phyloP scores from a whole-genome alignment of 2,329 filamentous ascomycete species.

The Coniella lustricola region DNA sequence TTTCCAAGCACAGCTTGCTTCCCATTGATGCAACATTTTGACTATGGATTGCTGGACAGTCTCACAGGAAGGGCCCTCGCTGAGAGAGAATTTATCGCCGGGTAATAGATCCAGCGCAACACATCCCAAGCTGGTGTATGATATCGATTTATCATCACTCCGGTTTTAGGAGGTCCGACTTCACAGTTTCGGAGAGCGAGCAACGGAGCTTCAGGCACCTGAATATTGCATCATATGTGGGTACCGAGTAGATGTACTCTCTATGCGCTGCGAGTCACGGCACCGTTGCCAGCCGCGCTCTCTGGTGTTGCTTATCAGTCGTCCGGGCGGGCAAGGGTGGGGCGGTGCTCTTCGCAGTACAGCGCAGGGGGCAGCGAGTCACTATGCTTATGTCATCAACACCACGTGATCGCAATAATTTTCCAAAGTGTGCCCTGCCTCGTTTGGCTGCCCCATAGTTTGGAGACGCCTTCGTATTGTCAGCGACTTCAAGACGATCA shows the following conservation, averaged over 20 bases:
- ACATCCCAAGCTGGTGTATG: not conserved
- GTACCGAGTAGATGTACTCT: not conserved
- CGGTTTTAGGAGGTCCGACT: conserved; percentile 10
- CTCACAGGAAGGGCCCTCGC: too few species aligned
- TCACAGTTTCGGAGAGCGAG: conserved; percentile 14
- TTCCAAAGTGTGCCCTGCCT: conserved; percentile 1
- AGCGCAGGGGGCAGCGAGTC: conserved; percentile 1
- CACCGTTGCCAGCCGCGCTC: conserved; percentile 5
- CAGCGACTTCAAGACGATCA: conserved; percentile 14
- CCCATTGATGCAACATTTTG: too few species aligned
- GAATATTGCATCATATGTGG: conserved; percentile 15
- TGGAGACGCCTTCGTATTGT: conserved; percentile 1
- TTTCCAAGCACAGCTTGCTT: too few species aligned
- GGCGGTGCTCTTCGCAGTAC: too few species aligned
- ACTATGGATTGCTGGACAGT: too few species aligned
- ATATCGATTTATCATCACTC: conserved; percentile 3
- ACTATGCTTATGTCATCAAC: not conserved
- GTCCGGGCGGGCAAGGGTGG: too few species aligned
- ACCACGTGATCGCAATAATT: conserved; percentile 6
- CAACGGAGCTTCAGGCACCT: not conserved
- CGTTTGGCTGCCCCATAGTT: conserved; percentile 1
- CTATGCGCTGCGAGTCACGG: not conserved
- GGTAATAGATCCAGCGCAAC: too few species aligned
- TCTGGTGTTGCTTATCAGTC: not conserved
- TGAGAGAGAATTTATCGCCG: too few species aligned